Base-by-base conservation (phyloP, 1,284 basidiomycete genomes). In the Leccinum holopus region DNA sequence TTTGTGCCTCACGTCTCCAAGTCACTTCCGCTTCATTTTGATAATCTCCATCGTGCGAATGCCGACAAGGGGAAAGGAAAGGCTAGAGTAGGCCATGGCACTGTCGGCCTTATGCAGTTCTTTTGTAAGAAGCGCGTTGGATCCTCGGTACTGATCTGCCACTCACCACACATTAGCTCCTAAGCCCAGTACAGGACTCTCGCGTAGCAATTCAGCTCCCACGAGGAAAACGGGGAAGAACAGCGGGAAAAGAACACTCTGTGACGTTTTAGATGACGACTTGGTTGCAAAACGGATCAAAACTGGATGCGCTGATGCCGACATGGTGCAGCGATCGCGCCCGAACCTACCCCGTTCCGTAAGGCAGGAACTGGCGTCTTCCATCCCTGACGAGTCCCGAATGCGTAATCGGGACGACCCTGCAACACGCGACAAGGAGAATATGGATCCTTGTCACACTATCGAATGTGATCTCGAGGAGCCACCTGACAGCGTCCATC, bases 191-290 rank as follows among this genome's bases (percentile, higher is more conserved):
- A 70, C 67, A 44, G 66, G 66, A 54, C 70, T 68, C 57, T 68
- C 68, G 58, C 72, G 72, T 28, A 70, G 66, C 12, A 74, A 71
- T 65, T 71, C 74, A 9, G 66, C 62, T 21, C 75, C 72, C 62
- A 70, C 66, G 62, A 69, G 60, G 62, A 79, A 75, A 33, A 64
- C 65, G 37, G 88, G 90, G 28, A 84, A 81, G 65, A 80, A 81
- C 8, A 92, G 88, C 68, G 90, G 90, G 14, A 91, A 91, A 73
- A 80, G 90, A 61, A 89, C 87, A 2, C 78, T 92, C 37, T 80
- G 81, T 39, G 87, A 87, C 63, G 82, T 87, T 58, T 83, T 89
- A 81, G 87, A 90, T 63, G 79, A 82, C 33, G 89, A 90, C 66
- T 69, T 84, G 5, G 78, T 76, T 44, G 75, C 74, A 47, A 87